These are phyloP conservation scores for Suillus ampliporus DNA, from an alignment of 768 basidiomycete genomes.

Conservation along the genomic window DNA sequence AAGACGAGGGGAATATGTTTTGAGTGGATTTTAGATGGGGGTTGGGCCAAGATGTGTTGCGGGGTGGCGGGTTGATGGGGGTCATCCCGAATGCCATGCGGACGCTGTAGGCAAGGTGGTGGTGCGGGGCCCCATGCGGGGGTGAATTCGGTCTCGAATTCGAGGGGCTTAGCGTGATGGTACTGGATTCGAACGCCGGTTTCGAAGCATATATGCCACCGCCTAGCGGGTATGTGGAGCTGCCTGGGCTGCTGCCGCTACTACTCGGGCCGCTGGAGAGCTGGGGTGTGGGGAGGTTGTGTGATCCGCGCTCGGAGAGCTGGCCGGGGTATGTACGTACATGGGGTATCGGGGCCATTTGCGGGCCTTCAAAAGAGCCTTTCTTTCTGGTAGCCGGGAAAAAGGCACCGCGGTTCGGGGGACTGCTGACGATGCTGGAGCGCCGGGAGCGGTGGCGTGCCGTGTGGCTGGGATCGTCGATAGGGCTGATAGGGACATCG, in stretches of 20 bases:
- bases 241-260: constrained; percentile 66
- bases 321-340: constrained; percentile 41
- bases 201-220: constrained; percentile 21
- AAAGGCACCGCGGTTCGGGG: constrained; percentile 38
- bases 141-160: constrained; percentile 70
- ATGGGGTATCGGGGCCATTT: constrained; percentile 33
- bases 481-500: constrained; percentile 39
- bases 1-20: constrained; percentile 22
- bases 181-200: constrained; percentile 28
- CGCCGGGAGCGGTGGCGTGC: constrained; percentile 33
- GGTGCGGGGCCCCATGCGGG: constrained; percentile 48
- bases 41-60: constrained; percentile 47
- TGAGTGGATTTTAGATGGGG: constrained; percentile 23
- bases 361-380: constrained; percentile 38
- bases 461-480: constrained; percentile 35
- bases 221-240: constrained; percentile 47
- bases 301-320: constrained; percentile 33
- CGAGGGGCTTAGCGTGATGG: constrained; percentile 49
- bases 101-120: constrained; percentile 83
- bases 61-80: constrained; percentile 59
- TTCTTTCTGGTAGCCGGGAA: constrained; percentile 32
- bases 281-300: constrained; percentile 59
- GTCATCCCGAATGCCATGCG: constrained; percentile 93
- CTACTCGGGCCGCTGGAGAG: constrained; percentile 71
- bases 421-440: constrained; percentile 44